Evolutionary conservation across 2,329 filamentous ascomycete genomes (phyloP).

Genomic region (Talaromyces sp.): DNA sequence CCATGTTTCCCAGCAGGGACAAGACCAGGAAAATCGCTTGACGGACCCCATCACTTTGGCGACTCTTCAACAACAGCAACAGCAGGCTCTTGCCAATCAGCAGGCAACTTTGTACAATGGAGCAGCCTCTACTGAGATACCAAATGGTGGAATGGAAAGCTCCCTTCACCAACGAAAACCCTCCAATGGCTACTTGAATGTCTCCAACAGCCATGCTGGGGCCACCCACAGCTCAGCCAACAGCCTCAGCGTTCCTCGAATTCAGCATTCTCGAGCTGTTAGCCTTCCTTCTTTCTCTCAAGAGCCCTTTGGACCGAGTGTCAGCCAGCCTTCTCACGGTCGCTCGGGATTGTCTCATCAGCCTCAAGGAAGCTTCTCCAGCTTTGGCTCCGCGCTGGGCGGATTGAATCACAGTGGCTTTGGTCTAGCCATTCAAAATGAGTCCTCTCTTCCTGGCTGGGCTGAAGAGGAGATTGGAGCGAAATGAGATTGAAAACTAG

Average conservation of each 20-base stretch:
- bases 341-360: constrained; percentile 40
- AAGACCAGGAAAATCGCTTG: constrained; percentile 61
- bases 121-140: constrained; percentile 62
- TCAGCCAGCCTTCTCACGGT: constrained; percentile 33
- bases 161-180: constrained; percentile 55
- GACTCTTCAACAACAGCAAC: constrained; percentile 60
- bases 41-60: constrained; percentile 42
- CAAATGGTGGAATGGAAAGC: constrained; percentile 52
- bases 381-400: constrained; percentile 57
- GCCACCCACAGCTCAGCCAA: constrained; percentile 64
- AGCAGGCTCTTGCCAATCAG: constrained; percentile 63
- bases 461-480: constrained; percentile 62
- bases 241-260: constrained; percentile 52
- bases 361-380: constrained; percentile 54
- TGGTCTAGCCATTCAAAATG: constrained; percentile 58
- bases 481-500: constrained; percentile 38
- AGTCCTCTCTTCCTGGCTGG: constrained; percentile 59
- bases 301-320: constrained; percentile 51
- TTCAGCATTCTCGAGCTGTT: constrained; percentile 74
- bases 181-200: constrained; percentile 60
- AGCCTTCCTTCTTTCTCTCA: constrained; percentile 75
- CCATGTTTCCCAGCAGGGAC: constrained; percentile 63
- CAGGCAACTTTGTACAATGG: constrained; percentile 79
- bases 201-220: constrained; percentile 58
- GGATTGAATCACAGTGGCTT: constrained; percentile 57